Percentiles rank a stretch among this genome's conserved stretches.
Conservation (phyloP, 306 rosid genomes). For the Crataegus laevigata region DNA sequence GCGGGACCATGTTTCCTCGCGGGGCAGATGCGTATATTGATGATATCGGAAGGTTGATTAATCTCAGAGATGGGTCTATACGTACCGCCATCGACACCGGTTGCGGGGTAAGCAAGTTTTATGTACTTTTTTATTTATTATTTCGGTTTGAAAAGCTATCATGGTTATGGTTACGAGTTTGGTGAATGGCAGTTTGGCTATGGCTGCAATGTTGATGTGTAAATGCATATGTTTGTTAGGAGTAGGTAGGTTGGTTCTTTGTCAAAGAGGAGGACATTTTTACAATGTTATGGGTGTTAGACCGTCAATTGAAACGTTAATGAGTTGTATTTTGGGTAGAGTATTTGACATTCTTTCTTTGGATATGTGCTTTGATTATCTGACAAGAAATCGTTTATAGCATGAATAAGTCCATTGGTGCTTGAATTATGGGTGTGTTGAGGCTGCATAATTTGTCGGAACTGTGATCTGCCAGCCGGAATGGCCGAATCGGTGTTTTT, state of each 20-base stretch:
- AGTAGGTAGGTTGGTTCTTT: background rate
- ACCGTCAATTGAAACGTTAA: too few relatives aligned
- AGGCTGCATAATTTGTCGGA: background rate
- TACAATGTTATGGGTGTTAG: too few relatives aligned
- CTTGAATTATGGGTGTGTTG: too few relatives aligned
- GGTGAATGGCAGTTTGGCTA: background rate
- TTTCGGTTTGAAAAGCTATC: background rate
- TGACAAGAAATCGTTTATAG: too few relatives aligned
- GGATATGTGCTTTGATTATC: too few relatives aligned
- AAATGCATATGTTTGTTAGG: too few relatives aligned
- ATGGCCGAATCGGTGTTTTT: background rate
- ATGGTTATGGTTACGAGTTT: background rate
- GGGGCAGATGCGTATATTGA: slow-evolving; percentile 82
- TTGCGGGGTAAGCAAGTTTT: slow-evolving; percentile 68
- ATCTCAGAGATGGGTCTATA: slow-evolving; percentile 61
- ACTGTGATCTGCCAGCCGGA: background rate
- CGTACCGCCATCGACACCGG: slow-evolving; percentile 97
- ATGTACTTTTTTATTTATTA: background rate
- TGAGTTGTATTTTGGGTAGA: too few relatives aligned
- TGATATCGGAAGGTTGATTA: slow-evolving; percentile 60
- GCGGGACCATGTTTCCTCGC: slow-evolving; percentile 91
- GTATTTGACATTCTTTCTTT: too few relatives aligned
- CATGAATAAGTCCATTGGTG: too few relatives aligned
- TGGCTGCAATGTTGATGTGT: background rate
- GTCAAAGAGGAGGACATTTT: too few relatives aligned